Base-by-base conservation (phyloP, 2,329 filamentous ascomycete genomes). In the Trichophyton equinum region DNA sequence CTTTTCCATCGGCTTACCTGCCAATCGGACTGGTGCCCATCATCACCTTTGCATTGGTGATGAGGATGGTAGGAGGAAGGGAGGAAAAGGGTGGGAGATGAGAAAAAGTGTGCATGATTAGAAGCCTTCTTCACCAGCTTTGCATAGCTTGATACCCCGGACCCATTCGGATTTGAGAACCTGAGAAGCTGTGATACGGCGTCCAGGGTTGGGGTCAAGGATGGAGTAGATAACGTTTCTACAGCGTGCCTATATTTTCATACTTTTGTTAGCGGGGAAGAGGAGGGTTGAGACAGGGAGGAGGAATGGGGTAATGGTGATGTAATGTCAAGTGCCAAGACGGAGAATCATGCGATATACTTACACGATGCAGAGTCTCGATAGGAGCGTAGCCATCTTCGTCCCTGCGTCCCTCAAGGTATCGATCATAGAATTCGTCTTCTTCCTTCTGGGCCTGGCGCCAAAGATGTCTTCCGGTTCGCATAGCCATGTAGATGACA, bases 401-500 rank as follows among this genome's bases (percentile, higher is more conserved):
- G 67, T 96, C 91, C 71, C 90, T 87, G 59, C 94, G 85, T 33
- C 94, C 94, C 71, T 95, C 88, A 4, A 99, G 82, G 71, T 99
- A 99, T 47, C 91, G 87, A 65, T 89, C 88, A 72, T 96, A 99
- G 68, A 97, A 99, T 70, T 97, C 94, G 69, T 99, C 94, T 66
- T 97, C 92, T 60, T 95, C 91, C 75, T 91, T 95, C 75, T 92
- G 92, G 5, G 94, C 94, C n/a, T 96, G 85, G 60, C 91, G 87
- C 94, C 94, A 99, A 7, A 99, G 80, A 74, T 99, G 94, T 59
- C 94, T 83, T 4, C 94, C 94, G 1, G 92, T 97, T 62, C 94
- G 83, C 94, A 99, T 99, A 13, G 94, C 94, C 94, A 99, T 99
- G 77, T 99, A 99, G 63, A 99, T 99, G 58, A 99, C 94, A 71